Evolutionary conservation across 345 rosid species (phyloP).

Genomic region (Eucalyptus erythrocorys): DNA sequence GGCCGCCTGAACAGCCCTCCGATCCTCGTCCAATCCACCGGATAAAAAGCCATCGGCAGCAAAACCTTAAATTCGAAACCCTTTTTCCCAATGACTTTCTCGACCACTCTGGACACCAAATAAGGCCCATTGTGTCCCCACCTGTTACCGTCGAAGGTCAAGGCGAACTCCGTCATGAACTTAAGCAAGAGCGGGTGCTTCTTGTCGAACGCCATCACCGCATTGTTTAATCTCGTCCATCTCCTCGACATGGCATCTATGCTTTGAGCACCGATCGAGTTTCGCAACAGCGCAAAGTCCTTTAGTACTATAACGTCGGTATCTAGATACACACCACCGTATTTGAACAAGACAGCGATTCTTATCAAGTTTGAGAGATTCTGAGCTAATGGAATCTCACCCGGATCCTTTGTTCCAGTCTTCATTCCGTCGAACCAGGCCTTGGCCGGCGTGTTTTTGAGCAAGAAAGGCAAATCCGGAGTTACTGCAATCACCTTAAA

Average conservation of each 20-base stretch:
- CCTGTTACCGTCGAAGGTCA: constrained; percentile 60
- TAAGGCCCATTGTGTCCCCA: constrained; percentile 93
- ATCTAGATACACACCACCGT: constrained; percentile 72
- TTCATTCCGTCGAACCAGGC: constrained; percentile 45
- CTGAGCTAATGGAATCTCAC: constrained; percentile 57
- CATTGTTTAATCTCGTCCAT: constrained; percentile 74
- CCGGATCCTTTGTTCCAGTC: constrained; percentile 57
- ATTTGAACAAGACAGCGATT: constrained; percentile 53
- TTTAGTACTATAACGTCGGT: constrained; percentile 57
- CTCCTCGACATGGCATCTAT: constrained; percentile 19
- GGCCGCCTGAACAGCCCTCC: constrained; percentile 42
- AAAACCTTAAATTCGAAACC: constrained; percentile 40
- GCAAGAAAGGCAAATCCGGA: constrained; percentile 42
- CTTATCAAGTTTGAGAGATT: constrained; percentile 71
- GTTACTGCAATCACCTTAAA: constrained; percentile 39
- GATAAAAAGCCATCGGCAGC: constrained; percentile 57
- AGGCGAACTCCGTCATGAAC: constrained; percentile 64
- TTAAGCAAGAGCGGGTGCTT: constrained; percentile 49
- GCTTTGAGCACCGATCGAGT: constrained; percentile 72
- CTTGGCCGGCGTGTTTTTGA: constrained; percentile 52
- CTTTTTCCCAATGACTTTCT: constrained; percentile 21
- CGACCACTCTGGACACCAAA: constrained; percentile 49
- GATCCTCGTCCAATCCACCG: constrained; percentile 55
- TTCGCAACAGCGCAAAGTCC: constrained; percentile 37
- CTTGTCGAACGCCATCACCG: constrained; percentile 53